Conservation (phyloP, 306 rosid genomes). For the Glycine soja region DNA sequence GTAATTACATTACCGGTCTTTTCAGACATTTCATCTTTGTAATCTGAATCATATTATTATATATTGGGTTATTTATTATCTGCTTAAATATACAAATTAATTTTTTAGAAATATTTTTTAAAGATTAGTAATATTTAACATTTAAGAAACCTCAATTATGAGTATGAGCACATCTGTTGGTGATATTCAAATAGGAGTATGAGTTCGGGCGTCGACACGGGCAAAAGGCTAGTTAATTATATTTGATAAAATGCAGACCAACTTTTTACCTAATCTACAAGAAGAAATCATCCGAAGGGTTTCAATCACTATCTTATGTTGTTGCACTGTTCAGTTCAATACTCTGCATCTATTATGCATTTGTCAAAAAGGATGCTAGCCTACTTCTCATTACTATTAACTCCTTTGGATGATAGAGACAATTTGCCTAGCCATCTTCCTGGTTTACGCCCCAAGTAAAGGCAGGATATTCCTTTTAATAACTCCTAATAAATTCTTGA, state of each 20-base stretch:
- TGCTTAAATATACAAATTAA: no score
- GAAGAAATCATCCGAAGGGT: conserved; percentile 80
- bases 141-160: no score
- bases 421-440: conserved; percentile 61
- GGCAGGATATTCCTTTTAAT: conserved; percentile 59
- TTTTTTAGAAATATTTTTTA: no score
- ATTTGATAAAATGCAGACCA: conserved; percentile 61
- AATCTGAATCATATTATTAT: no score
- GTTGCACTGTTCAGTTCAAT: conserved; percentile 78
- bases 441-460: conserved; percentile 68
- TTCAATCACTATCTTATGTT: conserved; percentile 80
- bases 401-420: conserved; percentile 74
- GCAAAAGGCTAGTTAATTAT: no score
- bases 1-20: no score
- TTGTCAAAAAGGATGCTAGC: conserved; percentile 58
- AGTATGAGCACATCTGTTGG: no score
- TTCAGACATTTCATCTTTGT: no score
- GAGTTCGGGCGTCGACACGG: no score
- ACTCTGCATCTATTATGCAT: conserved; percentile 88
- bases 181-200: no score
- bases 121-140: no score
- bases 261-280: conserved; percentile 80
- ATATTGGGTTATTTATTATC: no score
- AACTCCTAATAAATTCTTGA: background rate
- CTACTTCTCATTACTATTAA: conserved; percentile 84